Conservation (phyloP, 164 flowering plant genomes). For the Cinnamomum chago region DNA sequence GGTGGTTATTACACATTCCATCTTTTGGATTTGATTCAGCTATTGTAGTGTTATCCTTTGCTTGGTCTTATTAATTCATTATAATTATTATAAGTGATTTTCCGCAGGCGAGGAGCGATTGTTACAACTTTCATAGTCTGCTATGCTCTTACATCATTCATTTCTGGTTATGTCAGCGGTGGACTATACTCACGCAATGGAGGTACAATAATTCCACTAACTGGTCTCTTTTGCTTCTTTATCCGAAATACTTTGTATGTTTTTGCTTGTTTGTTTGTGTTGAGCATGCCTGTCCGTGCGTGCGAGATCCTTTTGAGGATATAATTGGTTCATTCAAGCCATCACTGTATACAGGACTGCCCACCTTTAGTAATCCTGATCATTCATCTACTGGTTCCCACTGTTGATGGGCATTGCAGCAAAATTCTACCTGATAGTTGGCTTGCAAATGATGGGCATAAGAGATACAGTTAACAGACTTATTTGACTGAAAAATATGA, state of each 20-base stretch:
- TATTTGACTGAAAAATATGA: not conserved
- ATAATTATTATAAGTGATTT: not conserved
- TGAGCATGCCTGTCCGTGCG: not conserved
- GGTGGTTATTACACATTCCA: not conserved
- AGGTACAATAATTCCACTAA: slow-evolving; percentile 44
- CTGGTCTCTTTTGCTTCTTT: not conserved
- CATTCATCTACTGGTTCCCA: not conserved
- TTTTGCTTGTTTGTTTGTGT: not conserved
- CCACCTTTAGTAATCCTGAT: not conserved
- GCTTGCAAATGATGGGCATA: not conserved
- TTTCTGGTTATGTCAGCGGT: slow-evolving; percentile 95
- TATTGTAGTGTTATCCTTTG: not conserved
- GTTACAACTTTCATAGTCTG: slow-evolving; percentile 94
- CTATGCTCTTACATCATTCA: slow-evolving; percentile 92
- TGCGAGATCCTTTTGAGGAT: not conserved
- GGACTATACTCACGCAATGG: slow-evolving; percentile 96
- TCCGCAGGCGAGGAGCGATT: slow-evolving; percentile 91
- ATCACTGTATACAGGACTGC: not conserved
- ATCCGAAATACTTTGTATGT: not conserved
- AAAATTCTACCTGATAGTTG: not conserved
- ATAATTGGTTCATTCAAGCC: not conserved
- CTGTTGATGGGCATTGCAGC: not conserved
- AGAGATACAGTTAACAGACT: not conserved
- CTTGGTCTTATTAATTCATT: not conserved
- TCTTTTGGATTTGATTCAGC: not conserved